phyloP scores from a whole-genome alignment of 257 asterid genomes.

The Fraxinus quadrangulata region DNA sequence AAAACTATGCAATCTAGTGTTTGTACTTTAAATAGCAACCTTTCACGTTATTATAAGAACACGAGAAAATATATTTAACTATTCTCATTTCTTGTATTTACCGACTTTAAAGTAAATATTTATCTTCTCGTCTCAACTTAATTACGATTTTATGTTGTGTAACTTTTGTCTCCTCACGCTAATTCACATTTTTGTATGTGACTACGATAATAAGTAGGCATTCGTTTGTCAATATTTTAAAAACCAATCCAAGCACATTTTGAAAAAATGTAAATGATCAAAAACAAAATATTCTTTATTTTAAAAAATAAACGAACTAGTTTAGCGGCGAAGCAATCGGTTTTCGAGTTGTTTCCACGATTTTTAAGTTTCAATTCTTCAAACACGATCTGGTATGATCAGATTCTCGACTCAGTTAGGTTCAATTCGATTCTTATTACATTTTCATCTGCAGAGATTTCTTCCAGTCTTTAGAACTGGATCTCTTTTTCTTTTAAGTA shows the following conservation, averaged over 20 bases:
- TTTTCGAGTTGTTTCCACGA: too few species aligned
- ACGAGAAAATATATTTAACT: neutral
- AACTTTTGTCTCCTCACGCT: too few species aligned
- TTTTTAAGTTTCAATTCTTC: too few species aligned
- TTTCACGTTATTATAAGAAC: neutral
- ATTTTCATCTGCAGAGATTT: neutral
- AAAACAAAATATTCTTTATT: too few species aligned
- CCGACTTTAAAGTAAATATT: neutral
- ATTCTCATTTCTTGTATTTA: neutral
- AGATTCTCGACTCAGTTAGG: neutral
- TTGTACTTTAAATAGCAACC: neutral
- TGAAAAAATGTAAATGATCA: too few species aligned
- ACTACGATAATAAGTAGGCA: neutral
- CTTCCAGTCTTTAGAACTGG: neutral
- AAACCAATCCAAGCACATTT: too few species aligned
- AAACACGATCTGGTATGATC: too few species aligned
- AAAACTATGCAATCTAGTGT: slow-evolving; percentile 15
- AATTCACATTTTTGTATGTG: neutral
- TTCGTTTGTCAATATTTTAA: too few species aligned
- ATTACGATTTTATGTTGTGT: too few species aligned
- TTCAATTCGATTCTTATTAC: neutral
- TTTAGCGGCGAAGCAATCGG: too few species aligned
- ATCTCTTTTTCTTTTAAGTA: neutral
- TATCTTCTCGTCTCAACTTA: neutral
- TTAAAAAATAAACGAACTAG: too few species aligned